A percentile compares a stretch with the other conserved stretches of the same genome.
These are phyloP conservation scores for Annulohypoxylon stygium DNA, from an alignment of 495 filamentous ascomycete genomes.

Conservation along the genomic window DNA sequence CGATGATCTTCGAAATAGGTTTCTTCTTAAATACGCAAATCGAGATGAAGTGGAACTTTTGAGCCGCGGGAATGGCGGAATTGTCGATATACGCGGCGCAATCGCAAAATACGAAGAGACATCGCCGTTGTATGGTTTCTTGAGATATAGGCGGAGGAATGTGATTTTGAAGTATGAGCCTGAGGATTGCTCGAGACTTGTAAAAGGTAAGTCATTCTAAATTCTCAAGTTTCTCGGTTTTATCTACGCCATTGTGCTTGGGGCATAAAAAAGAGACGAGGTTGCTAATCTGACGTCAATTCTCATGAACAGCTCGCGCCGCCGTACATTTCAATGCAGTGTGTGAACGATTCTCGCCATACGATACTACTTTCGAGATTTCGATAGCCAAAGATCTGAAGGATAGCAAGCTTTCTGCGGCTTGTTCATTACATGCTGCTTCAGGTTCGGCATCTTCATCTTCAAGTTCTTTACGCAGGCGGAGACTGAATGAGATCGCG, in stretches of 20 bases:
- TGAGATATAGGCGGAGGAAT: constrained; percentile 90
- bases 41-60: constrained; percentile 90
- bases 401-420: constrained; percentile 87
- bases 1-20: constrained; percentile 67
- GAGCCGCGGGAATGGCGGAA: constrained; percentile 82
- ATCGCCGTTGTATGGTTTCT: constrained; percentile 91
- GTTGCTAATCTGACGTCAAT: constrained; percentile 31
- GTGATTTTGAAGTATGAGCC: constrained; percentile 93
- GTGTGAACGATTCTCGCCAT: constrained; percentile 85
- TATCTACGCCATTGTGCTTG: neutral
- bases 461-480: constrained; percentile 79
- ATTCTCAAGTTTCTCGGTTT: neutral
- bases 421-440: constrained; percentile 90
- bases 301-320: constrained; percentile 75
- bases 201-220: constrained; percentile 79
- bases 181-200: constrained; percentile 85
- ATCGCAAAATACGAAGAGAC: constrained; percentile 83
- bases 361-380: constrained; percentile 85
- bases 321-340: constrained; percentile 94
- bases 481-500: constrained; percentile 87
- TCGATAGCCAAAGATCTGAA: constrained; percentile 80
- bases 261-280: neutral
- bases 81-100: constrained; percentile 82
- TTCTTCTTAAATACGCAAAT: constrained; percentile 90
- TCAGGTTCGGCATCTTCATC: constrained; percentile 90